phyloP scores from a whole-genome alignment of 2,329 filamentous ascomycete genomes.

The Clonostachys rosea region DNA sequence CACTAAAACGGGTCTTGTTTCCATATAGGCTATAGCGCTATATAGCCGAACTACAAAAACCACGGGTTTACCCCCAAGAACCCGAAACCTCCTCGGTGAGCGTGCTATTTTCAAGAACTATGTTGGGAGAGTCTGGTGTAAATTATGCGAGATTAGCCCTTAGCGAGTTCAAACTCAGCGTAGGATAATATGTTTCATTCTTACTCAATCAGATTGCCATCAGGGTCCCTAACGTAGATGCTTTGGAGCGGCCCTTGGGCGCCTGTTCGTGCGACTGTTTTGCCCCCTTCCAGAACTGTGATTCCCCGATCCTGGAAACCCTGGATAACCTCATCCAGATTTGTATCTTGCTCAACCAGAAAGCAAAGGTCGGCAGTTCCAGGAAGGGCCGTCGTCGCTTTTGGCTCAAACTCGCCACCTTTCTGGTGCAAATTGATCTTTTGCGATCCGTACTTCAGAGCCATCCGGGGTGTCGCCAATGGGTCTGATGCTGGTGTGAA shows the following conservation, averaged over 20 bases:
- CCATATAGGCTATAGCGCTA: too few species aligned
- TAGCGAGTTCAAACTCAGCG: too few species aligned
- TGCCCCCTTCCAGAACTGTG: slow-evolving; percentile 41
- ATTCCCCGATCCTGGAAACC: slow-evolving; percentile 35
- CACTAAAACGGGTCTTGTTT: too few species aligned
- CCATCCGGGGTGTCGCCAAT: slow-evolving; percentile 31
- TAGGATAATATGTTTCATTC: slow-evolving; percentile 8
- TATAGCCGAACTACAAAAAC: too few species aligned
- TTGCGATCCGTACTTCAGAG: slow-evolving; percentile 50
- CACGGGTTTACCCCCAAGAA: too few species aligned
- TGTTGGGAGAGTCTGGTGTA: too few species aligned
- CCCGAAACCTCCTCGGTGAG: too few species aligned
- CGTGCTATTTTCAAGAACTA: too few species aligned
- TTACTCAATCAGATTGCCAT: slow-evolving; percentile 59
- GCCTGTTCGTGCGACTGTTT: slow-evolving; percentile 50
- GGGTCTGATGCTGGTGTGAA: slow-evolving; percentile 36
- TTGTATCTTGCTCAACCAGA: slow-evolving; percentile 37
- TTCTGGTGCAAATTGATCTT: slow-evolving; percentile 59
- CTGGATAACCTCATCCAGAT: slow-evolving; percentile 38
- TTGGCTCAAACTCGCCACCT: slow-evolving; percentile 56
- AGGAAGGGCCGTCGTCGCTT: slow-evolving; percentile 44
- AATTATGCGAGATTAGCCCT: too few species aligned
- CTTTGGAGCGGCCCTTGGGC: slow-evolving; percentile 49
- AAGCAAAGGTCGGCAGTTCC: slow-evolving; percentile 59
- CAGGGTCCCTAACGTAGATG: slow-evolving; percentile 56